Evolutionary conservation across 2,329 filamentous ascomycete genomes (phyloP).

Genomic region (Fusarium denticulatum): DNA sequence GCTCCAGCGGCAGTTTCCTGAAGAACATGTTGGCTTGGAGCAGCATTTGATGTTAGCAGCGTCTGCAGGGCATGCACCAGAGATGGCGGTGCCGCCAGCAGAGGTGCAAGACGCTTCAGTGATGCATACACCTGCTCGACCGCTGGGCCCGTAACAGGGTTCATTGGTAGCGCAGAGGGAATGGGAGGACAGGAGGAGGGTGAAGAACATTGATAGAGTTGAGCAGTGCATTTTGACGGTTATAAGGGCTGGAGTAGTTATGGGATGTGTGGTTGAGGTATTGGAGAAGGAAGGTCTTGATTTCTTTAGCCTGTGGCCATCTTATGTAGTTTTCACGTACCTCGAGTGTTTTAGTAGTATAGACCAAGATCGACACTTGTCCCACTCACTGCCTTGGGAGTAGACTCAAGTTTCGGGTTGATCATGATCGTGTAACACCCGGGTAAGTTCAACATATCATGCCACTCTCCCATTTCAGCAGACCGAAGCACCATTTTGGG

Average conservation of each 20-base stretch:
- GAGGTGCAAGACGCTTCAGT: slow-evolving; percentile 48
- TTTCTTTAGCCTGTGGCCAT: neutral
- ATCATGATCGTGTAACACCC: slow-evolving; percentile 10
- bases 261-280: neutral
- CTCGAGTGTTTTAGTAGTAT: neutral
- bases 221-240: slow-evolving; percentile 35
- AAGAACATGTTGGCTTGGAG: slow-evolving; percentile 51
- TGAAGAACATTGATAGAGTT: slow-evolving; percentile 10
- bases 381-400: neutral
- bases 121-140: slow-evolving; percentile 51
- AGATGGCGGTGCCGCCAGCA: slow-evolving; percentile 50
- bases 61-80: slow-evolving; percentile 52
- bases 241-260: neutral
- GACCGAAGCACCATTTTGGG: neutral
- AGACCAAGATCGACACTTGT: neutral
- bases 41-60: slow-evolving; percentile 54
- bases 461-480: neutral
- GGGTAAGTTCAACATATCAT: neutral
- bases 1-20: slow-evolving; percentile 52
- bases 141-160: slow-evolving; percentile 45
- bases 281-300: neutral
- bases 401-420: slow-evolving; percentile 18
- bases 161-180: slow-evolving; percentile 45
- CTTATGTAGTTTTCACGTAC: slow-evolving; percentile 1
- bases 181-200: slow-evolving; percentile 21